These are phyloP conservation scores for Calycina marina DNA, from an alignment of 2,329 filamentous ascomycete species.

Conservation along the genomic window DNA sequence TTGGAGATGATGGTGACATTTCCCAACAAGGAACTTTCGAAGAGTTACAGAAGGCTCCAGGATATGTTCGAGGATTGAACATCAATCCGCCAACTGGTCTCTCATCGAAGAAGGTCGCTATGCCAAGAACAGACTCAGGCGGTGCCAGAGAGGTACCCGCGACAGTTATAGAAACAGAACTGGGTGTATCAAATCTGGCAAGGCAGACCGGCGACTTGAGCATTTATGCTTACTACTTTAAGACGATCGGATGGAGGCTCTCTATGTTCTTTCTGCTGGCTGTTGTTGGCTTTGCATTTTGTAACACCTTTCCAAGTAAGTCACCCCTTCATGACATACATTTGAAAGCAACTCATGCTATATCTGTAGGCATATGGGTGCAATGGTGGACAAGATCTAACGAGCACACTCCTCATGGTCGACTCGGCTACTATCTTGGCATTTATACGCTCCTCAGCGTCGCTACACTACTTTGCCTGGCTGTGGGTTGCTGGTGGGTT, in stretches of 20 bases:
- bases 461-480: slow-evolving; percentile 12
- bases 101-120: too few relatives aligned
- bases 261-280: not conserved
- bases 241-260: not conserved
- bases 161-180: too few relatives aligned
- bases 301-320: not conserved
- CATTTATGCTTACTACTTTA: not conserved
- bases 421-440: not conserved
- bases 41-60: not conserved
- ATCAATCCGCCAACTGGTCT: too few relatives aligned
- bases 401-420: not conserved
- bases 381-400: not conserved
- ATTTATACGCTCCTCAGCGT: slow-evolving; percentile 19
- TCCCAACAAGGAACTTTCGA: not conserved
- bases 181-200: too few relatives aligned
- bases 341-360: not conserved
- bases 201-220: not conserved
- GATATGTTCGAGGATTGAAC: too few relatives aligned
- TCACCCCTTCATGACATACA: not conserved
- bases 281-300: not conserved
- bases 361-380: not conserved
- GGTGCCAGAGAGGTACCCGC: too few relatives aligned
- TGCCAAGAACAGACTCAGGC: too few relatives aligned
- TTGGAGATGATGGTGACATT: not conserved
- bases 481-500: slow-evolving; percentile 8